Base-by-base conservation (phyloP, 2,329 filamentous ascomycete genomes). In the Stagonosporopsis tanaceti region DNA sequence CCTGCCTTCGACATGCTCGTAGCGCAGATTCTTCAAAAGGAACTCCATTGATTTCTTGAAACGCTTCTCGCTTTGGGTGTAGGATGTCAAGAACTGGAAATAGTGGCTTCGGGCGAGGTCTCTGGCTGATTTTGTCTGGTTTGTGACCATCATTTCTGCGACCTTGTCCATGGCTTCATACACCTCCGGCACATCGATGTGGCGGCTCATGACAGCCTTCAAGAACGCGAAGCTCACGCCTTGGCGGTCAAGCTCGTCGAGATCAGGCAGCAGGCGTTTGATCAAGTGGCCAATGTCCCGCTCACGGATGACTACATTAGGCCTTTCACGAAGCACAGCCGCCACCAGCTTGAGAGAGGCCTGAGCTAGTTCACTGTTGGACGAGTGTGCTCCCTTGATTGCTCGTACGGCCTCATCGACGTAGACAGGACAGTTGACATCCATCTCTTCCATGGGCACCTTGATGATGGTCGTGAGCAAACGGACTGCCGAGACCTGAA, bases 151-250 rank as follows among this genome's bases (percentile, higher is more conserved):
- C 74, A 97, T 90, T 3, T 86, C 89, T 44, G 92, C 92, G 1
- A 76, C 71, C 68, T 93, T 89, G 73, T 99, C 95, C 62, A 97
- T 85, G 8, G 90, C 89, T 71, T 98, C 94, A 72, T 99, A 99
- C 28, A 99, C 88, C 39, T 90, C 85, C 0, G 93, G 89, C 7
- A 96, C 93, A 68, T 97, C 85, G 40, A 98, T 83, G 72, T 90
- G 94, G 17, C 93, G 87, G 50, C 91, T 89, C 71, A 99, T 85
- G 25, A 98, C 88, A 0, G 92, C 90, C 39, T 93, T 89, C 57
- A 99, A 79, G 77, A 99, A 98, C 70, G 92, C 96, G 80, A 99
- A 99, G 0, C 92, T 95, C 39, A 97, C 87, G 65, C 96, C 93
- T 62, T 97, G 92, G 59, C 93, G 89, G 63, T 97, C 89, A 4